Evolutionary conservation across 2,329 filamentous ascomycete species (phyloP), one percentile per base, ranked within the genome.

Genomic region (Colletotrichum musicola): DNA sequence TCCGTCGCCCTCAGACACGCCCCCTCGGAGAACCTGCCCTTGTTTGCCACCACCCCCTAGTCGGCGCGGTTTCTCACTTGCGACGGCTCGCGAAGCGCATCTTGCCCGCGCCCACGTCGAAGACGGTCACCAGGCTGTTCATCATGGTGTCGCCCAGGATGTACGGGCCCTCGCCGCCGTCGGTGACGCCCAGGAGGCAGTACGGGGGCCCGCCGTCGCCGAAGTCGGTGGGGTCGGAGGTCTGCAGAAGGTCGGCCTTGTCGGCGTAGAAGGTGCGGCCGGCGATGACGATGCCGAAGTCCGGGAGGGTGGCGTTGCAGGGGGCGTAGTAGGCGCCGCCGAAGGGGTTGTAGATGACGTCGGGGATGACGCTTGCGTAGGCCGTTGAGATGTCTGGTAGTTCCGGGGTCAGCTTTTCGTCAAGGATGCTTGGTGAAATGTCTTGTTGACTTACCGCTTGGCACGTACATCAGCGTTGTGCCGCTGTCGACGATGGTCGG

Each of bases 111-210:
- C 73, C 75, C 0, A 78, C 71, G 42, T 78, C 77, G 46, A 78
- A 78, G 0, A 78, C 77, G 5, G 76, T 74, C 9, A 78, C 72
- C 0, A 78, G 71, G 46, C 74, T 76, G 7, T 73, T 73, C 61
- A 78, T 51, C 35, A 76, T 77, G 1, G 74, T 72, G 4, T 75
- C 73, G 0, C 76, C 77, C 27, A 78, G 68, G 2, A 75, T 63
- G 27, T 74, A 73, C 1, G 75, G 74, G 4, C 65, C 69, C 2
- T 50, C 57, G 14, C 73, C 69, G 20, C 62, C 62, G 60, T 75
- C 74, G 1, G 71, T 73, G 1, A 77, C 66, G 2, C 77, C 77
- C 5, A 78, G 62, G 1, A 72, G 72, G 56, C 77, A 78, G 40
- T 35, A 72, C 70, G 25, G 72, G 70, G 1, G 69, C 16, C 30